Conservation (phyloP, 2,329 filamentous ascomycete genomes). For the Aureobasidium sp. region DNA sequence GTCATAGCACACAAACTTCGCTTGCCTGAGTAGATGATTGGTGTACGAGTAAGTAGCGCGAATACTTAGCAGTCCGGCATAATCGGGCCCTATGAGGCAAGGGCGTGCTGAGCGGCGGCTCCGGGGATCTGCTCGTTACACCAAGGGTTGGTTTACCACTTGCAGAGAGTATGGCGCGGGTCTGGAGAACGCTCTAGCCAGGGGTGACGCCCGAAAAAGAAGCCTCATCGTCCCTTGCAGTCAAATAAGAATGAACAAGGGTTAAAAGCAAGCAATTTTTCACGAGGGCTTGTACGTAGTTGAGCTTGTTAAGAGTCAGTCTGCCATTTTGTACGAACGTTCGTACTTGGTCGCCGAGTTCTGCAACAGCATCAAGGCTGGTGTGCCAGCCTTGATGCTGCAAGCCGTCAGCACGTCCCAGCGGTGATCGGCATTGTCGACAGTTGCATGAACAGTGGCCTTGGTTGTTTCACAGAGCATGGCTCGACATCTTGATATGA, state of each 20-base stretch:
- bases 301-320: neutral
- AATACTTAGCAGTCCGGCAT: neutral
- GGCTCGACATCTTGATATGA: neutral
- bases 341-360: neutral
- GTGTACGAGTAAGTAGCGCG: neutral
- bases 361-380: neutral
- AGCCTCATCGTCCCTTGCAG: neutral
- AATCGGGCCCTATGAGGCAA: neutral
- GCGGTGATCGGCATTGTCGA: neutral
- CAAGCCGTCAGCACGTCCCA: neutral
- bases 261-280: neutral
- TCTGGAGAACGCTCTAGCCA: neutral
- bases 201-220: neutral
- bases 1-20: neutral
- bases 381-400: neutral
- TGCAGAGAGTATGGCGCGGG: neutral
- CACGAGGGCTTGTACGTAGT: neutral
- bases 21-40: neutral
- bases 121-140: constrained; percentile 7
- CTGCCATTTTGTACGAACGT: neutral
- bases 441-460: neutral
- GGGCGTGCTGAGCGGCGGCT: neutral
- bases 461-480: neutral
- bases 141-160: neutral
- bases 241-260: neutral